phyloP scores from a whole-genome alignment of 768 basidiomycete species.

The Pleurotus tuoliensis region DNA sequence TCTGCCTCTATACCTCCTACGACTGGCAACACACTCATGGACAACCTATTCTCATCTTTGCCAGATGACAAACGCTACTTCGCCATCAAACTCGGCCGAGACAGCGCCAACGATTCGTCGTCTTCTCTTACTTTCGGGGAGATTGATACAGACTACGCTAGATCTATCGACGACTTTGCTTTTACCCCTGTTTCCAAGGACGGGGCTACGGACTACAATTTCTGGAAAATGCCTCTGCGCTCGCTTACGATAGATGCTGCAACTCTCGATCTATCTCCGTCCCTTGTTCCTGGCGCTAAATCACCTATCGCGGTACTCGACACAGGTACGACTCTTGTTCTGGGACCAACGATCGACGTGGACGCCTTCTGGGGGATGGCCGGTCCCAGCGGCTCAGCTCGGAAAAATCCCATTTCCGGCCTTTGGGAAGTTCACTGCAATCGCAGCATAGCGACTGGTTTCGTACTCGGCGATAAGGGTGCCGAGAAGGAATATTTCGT shows the following conservation, averaged over 20 bases:
- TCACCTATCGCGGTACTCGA: slow-evolving; percentile 56
- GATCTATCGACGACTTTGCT: slow-evolving; percentile 27
- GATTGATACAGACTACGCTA: slow-evolving; percentile 34
- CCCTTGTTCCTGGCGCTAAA: slow-evolving; percentile 37
- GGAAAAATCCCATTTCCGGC: slow-evolving; percentile 28
- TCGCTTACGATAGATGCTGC: slow-evolving; percentile 40
- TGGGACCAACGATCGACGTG: slow-evolving; percentile 51
- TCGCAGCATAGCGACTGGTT: slow-evolving; percentile 39
- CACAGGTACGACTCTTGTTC: slow-evolving; percentile 55
- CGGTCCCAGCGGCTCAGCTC: slow-evolving; percentile 31
- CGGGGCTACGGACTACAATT: slow-evolving; percentile 37
- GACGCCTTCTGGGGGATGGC: slow-evolving; percentile 46
- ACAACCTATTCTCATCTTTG: slow-evolving; percentile 43
- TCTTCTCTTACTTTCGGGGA: slow-evolving; percentile 52
- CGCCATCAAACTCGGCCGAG: slow-evolving; percentile 44
- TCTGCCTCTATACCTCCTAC: slow-evolving; percentile 42
- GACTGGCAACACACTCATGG: slow-evolving; percentile 40
- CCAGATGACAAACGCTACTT: slow-evolving; percentile 41
- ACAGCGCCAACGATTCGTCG: slow-evolving; percentile 16
- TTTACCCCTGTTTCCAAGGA: slow-evolving; percentile 37
- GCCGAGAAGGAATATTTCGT: slow-evolving; percentile 34
- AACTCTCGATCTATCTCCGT: slow-evolving; percentile 36
- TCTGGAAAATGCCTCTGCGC: slow-evolving; percentile 54
- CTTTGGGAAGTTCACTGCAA: slow-evolving; percentile 52
- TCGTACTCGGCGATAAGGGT: slow-evolving; percentile 38